Evolutionary conservation across 2,329 filamentous ascomycete genomes (phyloP), one percentile per base, ranked within the genome.

Genomic region (Hypocrella siamensis): DNA sequence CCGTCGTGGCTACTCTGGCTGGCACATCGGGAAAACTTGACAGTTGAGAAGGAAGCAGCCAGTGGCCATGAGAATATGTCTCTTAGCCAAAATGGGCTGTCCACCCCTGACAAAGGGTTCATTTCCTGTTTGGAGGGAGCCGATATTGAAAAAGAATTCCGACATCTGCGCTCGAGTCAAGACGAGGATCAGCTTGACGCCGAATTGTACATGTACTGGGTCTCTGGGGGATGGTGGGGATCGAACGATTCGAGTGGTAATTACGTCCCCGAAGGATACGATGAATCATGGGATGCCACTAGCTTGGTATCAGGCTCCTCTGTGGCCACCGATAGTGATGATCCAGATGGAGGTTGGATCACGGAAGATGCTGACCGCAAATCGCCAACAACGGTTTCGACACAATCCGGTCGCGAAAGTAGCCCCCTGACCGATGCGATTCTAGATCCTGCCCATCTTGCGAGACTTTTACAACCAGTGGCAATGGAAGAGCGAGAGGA

Each of bases 131-230:
- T 70, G 38, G 67, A 77, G 21, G 63, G 75, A 22, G 70, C 84
- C 18, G 86, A 96, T 44, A 75, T 94, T 2, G 88, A 94, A 53
- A 64, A 61, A 2, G 82, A 90, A 49, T 75, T 86, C 42, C 71
- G 82, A 41, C 70, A 70, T 33, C 64, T 73, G 30, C 34, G 51
- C 6, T 42, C 42, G 10, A 46, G 49, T 33, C 48, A 55, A 46
- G 46, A 74, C 26, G 80, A 90, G 42, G 67, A 69, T 18, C 69
- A 71, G 25, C 60, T 94, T 3, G 79, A 88, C 40, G 65, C 67
- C 3, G 76, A 74, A 36, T 58, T 94, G 2, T 96, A 94, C 50
- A 63, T 64, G 19, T 90, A 86, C 71, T 96, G 84, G 80, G 74
- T 79, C 32, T 63, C 66, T 33, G 84, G 83, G 15, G 84, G 82